Conservation (phyloP, 2,329 filamentous ascomycete species). For the Penicillium vulpinum region DNA sequence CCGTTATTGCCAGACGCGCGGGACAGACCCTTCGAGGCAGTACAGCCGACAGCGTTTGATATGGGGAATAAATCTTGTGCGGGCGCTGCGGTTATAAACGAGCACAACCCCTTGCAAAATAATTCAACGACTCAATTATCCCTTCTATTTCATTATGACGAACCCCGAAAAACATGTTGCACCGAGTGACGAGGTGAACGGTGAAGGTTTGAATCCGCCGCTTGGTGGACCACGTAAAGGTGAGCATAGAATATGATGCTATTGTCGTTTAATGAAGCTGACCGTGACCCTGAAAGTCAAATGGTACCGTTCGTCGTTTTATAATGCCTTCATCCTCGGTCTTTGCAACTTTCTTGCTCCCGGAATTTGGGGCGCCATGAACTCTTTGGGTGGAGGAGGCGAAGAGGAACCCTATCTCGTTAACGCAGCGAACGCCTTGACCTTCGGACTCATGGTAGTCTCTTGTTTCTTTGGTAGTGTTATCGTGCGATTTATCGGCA, state of each 20-base stretch:
- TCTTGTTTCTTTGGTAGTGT: conserved; percentile 67
- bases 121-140: neutral
- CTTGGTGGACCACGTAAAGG: conserved; percentile 8
- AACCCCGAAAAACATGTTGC: conserved; percentile 17
- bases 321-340: conserved; percentile 70
- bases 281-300: conserved; percentile 46
- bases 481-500: conserved; percentile 66
- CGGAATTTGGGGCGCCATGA: conserved; percentile 73
- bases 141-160: conserved; percentile 8
- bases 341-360: conserved; percentile 70
- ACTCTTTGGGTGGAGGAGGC: conserved; percentile 69
- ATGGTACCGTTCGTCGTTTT: conserved; percentile 72
- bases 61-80: neutral
- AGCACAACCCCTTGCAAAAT: neutral
- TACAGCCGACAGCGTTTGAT: neutral
- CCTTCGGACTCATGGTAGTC: conserved; percentile 71
- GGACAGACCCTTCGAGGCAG: neutral
- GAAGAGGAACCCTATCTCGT: conserved; percentile 65
- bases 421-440: conserved; percentile 69
- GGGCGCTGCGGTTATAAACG: neutral
- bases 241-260: conserved; percentile 8
- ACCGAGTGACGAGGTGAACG: conserved; percentile 20
- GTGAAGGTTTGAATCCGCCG: conserved; percentile 4
- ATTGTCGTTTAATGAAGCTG: neutral
- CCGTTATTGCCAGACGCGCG: conserved; percentile 18